Conservation (phyloP, 164 flowering plant genomes). For the Paratinospora sagittata region DNA sequence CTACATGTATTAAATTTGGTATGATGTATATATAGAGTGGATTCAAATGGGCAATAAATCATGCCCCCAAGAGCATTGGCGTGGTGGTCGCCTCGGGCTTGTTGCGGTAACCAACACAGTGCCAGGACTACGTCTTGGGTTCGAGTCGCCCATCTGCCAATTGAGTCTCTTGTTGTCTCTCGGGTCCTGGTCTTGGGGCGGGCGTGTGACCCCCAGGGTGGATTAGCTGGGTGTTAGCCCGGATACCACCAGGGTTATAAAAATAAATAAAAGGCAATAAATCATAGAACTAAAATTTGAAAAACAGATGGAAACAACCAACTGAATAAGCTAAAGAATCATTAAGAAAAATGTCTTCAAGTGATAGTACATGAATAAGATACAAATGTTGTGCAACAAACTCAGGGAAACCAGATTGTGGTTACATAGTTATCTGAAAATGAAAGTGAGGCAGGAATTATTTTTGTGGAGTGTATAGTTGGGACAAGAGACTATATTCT, state of each 20-base stretch:
- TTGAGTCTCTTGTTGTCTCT: too few species aligned
- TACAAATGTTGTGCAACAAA: not conserved
- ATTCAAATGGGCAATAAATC: not conserved
- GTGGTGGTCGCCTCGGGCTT: too few species aligned
- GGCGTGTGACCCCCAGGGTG: too few species aligned
- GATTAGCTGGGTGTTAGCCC: too few species aligned
- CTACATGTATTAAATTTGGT: not conserved
- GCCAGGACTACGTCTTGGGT: too few species aligned
- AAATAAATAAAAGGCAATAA: too few species aligned
- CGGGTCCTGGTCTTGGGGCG: too few species aligned
- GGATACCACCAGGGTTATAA: too few species aligned
- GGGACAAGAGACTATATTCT: too few species aligned
- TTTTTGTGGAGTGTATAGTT: not conserved
- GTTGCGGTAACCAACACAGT: too few species aligned
- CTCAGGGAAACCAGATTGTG: not conserved
- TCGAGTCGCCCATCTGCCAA: too few species aligned
- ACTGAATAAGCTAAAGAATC: not conserved
- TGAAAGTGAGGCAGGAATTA: not conserved
- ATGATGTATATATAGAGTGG: not conserved
- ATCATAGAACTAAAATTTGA: not conserved
- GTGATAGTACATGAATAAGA: not conserved
- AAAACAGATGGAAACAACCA: not conserved
- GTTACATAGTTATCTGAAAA: not conserved
- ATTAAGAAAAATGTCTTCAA: not conserved
- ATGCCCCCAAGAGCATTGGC: too few species aligned